These are phyloP conservation scores for Cyathus striatus DNA, from an alignment of 768 basidiomycete genomes.

Conservation along the genomic window DNA sequence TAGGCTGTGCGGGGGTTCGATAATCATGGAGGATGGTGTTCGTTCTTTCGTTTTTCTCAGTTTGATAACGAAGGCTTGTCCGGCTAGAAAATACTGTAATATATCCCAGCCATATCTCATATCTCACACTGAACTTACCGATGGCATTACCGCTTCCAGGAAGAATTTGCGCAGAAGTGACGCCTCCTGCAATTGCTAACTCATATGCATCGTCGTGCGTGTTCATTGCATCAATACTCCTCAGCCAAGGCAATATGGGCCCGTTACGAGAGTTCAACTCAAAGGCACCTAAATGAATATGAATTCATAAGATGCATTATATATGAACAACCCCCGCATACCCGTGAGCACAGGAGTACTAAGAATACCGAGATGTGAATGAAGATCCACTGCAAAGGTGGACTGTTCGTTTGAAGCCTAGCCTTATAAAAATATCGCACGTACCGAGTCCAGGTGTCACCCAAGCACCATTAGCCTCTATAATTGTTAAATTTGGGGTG, in stretches of 20 bases:
- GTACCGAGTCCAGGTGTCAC: background rate
- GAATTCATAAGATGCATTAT: too few relatives aligned
- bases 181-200: conserved; percentile 53
- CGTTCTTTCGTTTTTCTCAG: background rate
- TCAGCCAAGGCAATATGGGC: conserved; percentile 49
- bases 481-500: background rate
- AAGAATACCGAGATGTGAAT: background rate
- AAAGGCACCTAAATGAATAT: conserved; percentile 30
- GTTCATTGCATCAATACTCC: conserved; percentile 63
- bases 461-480: background rate
- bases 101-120: background rate
- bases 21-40: background rate
- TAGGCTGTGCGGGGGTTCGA: background rate
- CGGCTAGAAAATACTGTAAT: background rate
- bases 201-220: conserved; percentile 59
- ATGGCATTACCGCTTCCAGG: conserved; percentile 58
- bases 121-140: conserved; percentile 23
- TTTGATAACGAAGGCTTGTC: background rate
- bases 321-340: too few relatives aligned
- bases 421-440: too few relatives aligned
- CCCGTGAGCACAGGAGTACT: background rate
- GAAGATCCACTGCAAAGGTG: too few relatives aligned
- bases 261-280: conserved; percentile 54
- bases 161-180: conserved; percentile 63
- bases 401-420: too few relatives aligned